Base-by-base conservation (phyloP, 23 red algal species). In the Pyropia yezoensis region DNA sequence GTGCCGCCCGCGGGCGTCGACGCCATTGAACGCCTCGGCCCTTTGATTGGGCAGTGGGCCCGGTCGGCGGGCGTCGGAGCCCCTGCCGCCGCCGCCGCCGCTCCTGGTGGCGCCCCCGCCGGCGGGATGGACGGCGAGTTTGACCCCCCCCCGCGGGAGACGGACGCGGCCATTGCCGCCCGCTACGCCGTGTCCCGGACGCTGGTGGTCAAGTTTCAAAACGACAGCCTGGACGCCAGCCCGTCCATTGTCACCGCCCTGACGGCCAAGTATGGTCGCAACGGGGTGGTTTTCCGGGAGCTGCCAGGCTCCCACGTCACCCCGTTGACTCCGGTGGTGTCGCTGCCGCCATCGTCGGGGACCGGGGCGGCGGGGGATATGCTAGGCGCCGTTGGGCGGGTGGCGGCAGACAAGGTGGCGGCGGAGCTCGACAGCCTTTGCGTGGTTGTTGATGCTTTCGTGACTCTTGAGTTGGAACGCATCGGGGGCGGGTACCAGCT, bases 271-370 rank as follows among this genome's bases (percentile, higher is more conserved):
- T 79, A 83, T 25, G 69, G 70, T 2, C 45, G 63, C 14, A 50
- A 50, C 16, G 70, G 59, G 22, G 78, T 66, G 2, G 78, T 78
- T n/a, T 56, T 58, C 26, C 58, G 87, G 23, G 56, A 72, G 59
- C 24, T 91, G 19, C 50, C 70, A n/a, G 87, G 87, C 29, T 76
- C 77, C 14, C 87, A 91, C 60, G 24, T 91, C 9, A 83, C 78
- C 11, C 87, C 87, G 23, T 54, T 83, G 52, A 77, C 82, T 7
- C 82, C 82, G 11, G 62, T 33, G 82, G 71, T 21, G 50, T n/a
- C 33, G 61, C 70, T 18, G 82, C 82, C 45, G 28, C 59, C 51
- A 52, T 64, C 17, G 71, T 62, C 54, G 69, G 71, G 54, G 70
- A 62, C 2, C 51, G 32, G 33, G 27, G 50, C 0, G 82, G 39